Base-by-base conservation (phyloP, 1,284 basidiomycete genomes). In the Erythrobasidium hasegawianum region DNA sequence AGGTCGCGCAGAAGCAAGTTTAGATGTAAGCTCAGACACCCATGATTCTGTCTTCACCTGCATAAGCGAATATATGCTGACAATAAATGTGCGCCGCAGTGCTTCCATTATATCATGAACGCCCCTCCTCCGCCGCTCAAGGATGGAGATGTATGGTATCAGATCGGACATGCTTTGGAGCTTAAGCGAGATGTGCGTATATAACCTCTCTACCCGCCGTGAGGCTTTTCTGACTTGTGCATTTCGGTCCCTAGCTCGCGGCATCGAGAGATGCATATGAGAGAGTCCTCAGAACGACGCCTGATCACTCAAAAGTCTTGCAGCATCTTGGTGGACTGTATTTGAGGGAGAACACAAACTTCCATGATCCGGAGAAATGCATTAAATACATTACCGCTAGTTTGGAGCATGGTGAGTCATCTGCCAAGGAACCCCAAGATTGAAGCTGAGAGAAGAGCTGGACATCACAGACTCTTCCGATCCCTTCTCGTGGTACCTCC, bases 111-210 rank as follows among this genome's bases (percentile, higher is more conserved):
- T 75, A 98, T 98, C 68, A 85, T 98, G 68, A 87, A 88, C 72
- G 95, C 92, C 74, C 95, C 96, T 2, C 95, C 96, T 16, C 87
- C 86, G 71, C 95, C 96, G 0, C 85, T 98, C 40, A 95, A 95
- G 14, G 90, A 95, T 75, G 91, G 93, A 71, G 94, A 98, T 75
- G 97, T 99, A 70, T 97, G 93, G 91, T 98, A 98, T 84, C 96
- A 99, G 80, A 97, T 98, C 69, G 95, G 96, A 1, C 96, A 98
- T 76, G 95, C 98, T 18, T 93, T 93, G 75, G 96, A 98, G 79
- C 91, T 95, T 76, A 89, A 94, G 78, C 89, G 92, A 77, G 91
- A 96, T 77, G 90, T 92, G 75, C 80, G 87, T 82, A 10, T 14
- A 5, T 13, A n/a, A n/a, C 24, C 22, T 18, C 27, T 40, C 16